Percentiles rank a stretch among this genome's conserved stretches.
phyloP scores from a whole-genome alignment of 148 eudicot species.

The Rhododendron ferrugineum region DNA sequence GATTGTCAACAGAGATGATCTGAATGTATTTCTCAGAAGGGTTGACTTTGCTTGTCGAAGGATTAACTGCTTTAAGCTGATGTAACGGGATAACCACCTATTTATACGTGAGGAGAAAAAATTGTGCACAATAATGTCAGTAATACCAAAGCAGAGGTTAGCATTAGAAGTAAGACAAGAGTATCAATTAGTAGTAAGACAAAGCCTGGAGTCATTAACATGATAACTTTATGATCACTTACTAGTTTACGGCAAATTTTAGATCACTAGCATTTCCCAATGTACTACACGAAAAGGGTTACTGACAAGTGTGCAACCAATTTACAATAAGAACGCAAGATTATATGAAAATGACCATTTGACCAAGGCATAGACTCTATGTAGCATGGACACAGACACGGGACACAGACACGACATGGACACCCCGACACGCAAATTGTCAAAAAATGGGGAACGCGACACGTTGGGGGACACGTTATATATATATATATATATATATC shows the following conservation, averaged over 20 bases:
- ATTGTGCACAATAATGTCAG: background rate
- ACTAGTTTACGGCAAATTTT: background rate
- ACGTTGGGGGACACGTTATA: too few relatives aligned
- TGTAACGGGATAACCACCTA: slow-evolving; percentile 72
- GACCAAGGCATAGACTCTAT: background rate
- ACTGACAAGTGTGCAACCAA: background rate
- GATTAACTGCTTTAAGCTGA: slow-evolving; percentile 81
- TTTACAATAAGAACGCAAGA: background rate
- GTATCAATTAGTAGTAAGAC: background rate
- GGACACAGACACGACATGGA: too few relatives aligned
- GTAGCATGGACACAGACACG: too few relatives aligned
- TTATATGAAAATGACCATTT: background rate
- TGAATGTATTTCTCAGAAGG: slow-evolving; percentile 80
- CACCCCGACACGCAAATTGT: too few relatives aligned
- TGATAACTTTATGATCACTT: background rate
- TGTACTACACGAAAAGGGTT: background rate
- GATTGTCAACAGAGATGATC: slow-evolving; percentile 72
- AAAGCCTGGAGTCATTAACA: background rate
- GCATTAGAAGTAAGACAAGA: background rate
- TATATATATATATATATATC: too few relatives aligned
- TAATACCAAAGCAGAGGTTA: background rate
- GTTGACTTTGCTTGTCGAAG: slow-evolving; percentile 64
- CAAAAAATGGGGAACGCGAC: too few relatives aligned
- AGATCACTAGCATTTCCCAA: background rate
- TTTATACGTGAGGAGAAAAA: background rate